Evolutionary conservation across 2,329 filamentous ascomycete species (phyloP).

Genomic region (Hymenoscyphus occultus): DNA sequence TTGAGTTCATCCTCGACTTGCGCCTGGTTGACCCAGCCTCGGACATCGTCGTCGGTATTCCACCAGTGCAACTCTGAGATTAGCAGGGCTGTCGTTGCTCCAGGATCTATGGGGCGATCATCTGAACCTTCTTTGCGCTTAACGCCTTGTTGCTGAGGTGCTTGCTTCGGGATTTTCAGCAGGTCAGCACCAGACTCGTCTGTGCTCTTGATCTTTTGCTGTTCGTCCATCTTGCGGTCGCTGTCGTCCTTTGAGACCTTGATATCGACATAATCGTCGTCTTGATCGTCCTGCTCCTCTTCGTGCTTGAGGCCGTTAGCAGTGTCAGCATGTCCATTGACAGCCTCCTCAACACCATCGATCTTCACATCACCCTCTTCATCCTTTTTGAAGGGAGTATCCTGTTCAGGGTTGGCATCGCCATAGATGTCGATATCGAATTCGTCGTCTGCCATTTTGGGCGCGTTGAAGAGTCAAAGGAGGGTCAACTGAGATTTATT

Average conservation of each 20-base stretch:
- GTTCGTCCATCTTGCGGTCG: conserved; percentile 33
- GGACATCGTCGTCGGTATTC: conserved; percentile 92
- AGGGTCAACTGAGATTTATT: conserved; percentile 26
- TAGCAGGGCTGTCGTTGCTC: conserved; percentile 69
- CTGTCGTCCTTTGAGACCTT: conserved; percentile 40
- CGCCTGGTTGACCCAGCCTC: conserved; percentile 79
- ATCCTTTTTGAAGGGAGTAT: conserved; percentile 38
- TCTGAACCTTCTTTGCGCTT: conserved; percentile 61
- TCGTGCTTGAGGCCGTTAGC: conserved; percentile 31
- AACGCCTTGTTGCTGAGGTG: conserved; percentile 50
- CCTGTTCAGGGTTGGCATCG: conserved; percentile 51
- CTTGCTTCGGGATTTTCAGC: conserved; percentile 38
- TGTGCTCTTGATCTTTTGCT: conserved; percentile 44
- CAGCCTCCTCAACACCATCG: conserved; percentile 34
- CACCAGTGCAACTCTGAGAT: conserved; percentile 94
- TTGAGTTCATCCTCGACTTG: conserved; percentile 80
- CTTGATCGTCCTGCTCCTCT: conserved; percentile 39
- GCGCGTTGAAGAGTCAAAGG: conserved; percentile 17
- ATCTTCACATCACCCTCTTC: conserved; percentile 39
- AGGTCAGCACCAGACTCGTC: conserved; percentile 38
- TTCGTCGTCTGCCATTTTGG: conserved; percentile 63
- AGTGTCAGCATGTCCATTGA: conserved; percentile 25
- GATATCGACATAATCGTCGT: conserved; percentile 43
- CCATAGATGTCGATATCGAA: conserved; percentile 73
- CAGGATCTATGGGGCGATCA: conserved; percentile 56